Conservation (phyloP, 2,329 filamentous ascomycete genomes). For the Calonectria pteridis region DNA sequence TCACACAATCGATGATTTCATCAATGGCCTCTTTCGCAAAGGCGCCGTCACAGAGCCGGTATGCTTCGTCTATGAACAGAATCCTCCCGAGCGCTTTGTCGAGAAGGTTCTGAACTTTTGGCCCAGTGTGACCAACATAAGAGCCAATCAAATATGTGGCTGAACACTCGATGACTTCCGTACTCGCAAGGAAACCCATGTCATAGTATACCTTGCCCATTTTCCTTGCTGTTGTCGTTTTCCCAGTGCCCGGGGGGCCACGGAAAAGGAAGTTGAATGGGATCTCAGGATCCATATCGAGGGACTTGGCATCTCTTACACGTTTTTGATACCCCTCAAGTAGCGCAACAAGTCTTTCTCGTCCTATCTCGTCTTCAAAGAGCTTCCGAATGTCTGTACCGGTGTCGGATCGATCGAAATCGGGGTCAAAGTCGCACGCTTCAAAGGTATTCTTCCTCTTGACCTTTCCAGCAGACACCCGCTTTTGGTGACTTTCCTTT, state of each 20-base stretch:
- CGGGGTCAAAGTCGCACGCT: constrained; percentile 79
- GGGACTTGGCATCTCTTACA: constrained; percentile 43
- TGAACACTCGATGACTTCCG: constrained; percentile 74
- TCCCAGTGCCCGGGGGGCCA: constrained; percentile 76
- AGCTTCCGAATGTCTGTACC: constrained; percentile 62
- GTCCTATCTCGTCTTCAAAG: constrained; percentile 71
- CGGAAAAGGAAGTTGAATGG: constrained; percentile 79
- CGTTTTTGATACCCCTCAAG: constrained; percentile 68
- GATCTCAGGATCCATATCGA: constrained; percentile 56
- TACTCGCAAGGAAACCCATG: constrained; percentile 73
- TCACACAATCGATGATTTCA: constrained; percentile 64
- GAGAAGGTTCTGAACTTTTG: constrained; percentile 69
- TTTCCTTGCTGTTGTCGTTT: constrained; percentile 78
- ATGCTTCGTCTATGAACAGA: constrained; percentile 80
- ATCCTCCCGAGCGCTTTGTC: constrained; percentile 75
- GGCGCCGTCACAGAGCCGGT: constrained; percentile 67
- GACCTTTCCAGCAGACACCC: constrained; percentile 32
- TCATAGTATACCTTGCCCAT: constrained; percentile 84
- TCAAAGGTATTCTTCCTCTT: constrained; percentile 74
- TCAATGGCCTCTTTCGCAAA: constrained; percentile 71
- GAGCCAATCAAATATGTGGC: constrained; percentile 77
- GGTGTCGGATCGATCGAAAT: constrained; percentile 63
- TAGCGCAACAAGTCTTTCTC: constrained; percentile 64
- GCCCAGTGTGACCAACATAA: constrained; percentile 77
- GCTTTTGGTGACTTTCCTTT: constrained; percentile 39